Evolutionary conservation across 202 grass and related monocot species (phyloP).

Genomic region (Carex sylvatica): DNA sequence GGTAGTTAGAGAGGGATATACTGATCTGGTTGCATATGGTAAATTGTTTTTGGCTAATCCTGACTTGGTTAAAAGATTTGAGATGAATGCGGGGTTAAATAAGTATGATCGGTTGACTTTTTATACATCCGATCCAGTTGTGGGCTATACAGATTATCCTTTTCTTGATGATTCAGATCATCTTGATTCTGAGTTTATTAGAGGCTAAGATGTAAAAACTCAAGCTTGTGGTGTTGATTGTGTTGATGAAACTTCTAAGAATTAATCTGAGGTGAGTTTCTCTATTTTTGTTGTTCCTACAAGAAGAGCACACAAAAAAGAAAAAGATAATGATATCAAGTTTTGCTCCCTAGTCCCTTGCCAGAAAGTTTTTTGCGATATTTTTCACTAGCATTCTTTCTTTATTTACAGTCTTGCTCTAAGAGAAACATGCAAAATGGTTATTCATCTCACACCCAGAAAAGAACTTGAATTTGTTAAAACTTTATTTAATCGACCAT

Average conservation of each 20-base stretch:
- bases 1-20: slow-evolving; percentile 34
- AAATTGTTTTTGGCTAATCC: slow-evolving; percentile 56
- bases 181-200: neutral
- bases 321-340: too few relatives aligned
- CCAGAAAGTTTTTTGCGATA: neutral
- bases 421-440: neutral
- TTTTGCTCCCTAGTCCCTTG: too few relatives aligned
- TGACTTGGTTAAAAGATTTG: slow-evolving; percentile 50
- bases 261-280: neutral
- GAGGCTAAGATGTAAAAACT: neutral
- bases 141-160: slow-evolving; percentile 68
- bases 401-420: neutral
- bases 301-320: neutral
- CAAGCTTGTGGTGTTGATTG: neutral
- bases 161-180: slow-evolving; percentile 27
- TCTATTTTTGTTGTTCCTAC: neutral
- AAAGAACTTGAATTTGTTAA: neutral
- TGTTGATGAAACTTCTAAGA: neutral
- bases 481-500: neutral
- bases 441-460: neutral
- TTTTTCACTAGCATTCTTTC: neutral
- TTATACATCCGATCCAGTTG: slow-evolving; percentile 44
- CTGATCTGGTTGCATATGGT: slow-evolving; percentile 54
- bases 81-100: slow-evolving; percentile 40
- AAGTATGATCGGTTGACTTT: slow-evolving; percentile 51